These are phyloP conservation scores for Thelonectria blattea DNA, from an alignment of 2,329 filamentous ascomycete species.

Conservation along the genomic window DNA sequence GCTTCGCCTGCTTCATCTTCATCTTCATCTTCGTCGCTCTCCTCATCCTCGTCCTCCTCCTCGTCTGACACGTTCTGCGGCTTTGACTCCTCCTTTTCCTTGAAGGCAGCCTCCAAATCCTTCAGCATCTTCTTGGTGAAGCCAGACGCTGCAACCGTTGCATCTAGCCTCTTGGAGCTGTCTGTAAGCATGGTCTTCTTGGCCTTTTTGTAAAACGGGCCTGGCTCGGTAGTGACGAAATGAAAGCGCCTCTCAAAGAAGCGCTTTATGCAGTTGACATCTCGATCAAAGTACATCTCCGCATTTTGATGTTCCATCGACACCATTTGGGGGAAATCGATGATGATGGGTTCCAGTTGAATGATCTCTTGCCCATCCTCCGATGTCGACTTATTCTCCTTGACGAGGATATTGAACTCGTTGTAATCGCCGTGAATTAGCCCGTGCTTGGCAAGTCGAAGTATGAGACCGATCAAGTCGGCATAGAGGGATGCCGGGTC, in stretches of 20 bases:
- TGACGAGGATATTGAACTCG: constrained; percentile 97
- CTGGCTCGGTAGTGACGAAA: constrained; percentile 80
- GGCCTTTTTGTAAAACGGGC: constrained; percentile 85
- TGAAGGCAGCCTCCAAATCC: constrained; percentile 90
- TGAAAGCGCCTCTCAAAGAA: constrained; percentile 92
- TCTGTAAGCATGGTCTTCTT: constrained; percentile 74
- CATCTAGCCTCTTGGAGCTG: constrained; percentile 75
- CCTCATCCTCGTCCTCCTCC: constrained; percentile 40
- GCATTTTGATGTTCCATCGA: constrained; percentile 94
- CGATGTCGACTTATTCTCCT: constrained; percentile 64
- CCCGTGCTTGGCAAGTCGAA: constrained; percentile 82
- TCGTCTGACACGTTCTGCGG: constrained; percentile 45
- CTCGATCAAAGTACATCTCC: constrained; percentile 96
- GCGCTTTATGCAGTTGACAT: constrained; percentile 92
- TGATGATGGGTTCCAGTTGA: constrained; percentile 77
- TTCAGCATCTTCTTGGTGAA: constrained; percentile 98
- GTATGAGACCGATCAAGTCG: constrained; percentile 86
- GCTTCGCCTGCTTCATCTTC: constrained; percentile 35
- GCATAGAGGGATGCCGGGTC: constrained; percentile 86
- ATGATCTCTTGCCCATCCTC: constrained; percentile 52
- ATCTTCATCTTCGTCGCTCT: constrained; percentile 37
- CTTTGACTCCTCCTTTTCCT: constrained; percentile 68
- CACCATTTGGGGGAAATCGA: constrained; percentile 98
- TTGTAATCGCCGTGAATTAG: constrained; percentile 99
- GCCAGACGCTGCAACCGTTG: constrained; percentile 88